Evolutionary conservation across 2,329 filamentous ascomycete species (phyloP).

Genomic region (Grosmannia huntii): DNA sequence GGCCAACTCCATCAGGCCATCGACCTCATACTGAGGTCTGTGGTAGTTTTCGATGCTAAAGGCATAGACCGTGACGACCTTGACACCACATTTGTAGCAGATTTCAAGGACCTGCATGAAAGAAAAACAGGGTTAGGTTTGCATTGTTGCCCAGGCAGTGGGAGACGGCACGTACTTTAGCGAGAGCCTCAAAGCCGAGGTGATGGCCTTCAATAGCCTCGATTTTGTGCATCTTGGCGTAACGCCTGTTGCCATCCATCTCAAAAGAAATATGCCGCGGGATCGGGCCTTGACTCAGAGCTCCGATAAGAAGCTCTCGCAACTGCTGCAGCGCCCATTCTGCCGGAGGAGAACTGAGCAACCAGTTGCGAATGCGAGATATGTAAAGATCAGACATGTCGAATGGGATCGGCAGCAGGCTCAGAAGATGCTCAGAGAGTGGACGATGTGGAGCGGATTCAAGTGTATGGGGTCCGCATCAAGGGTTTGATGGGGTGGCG

Average conservation of each 20-base stretch:
- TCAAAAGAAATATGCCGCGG: slow-evolving; percentile 97
- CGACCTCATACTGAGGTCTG: slow-evolving; percentile 88
- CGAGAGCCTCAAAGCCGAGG: slow-evolving; percentile 87
- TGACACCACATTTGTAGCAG: slow-evolving; percentile 94
- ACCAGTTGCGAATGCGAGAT: slow-evolving; percentile 47
- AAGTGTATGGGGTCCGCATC: not conserved
- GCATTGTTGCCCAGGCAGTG: not conserved
- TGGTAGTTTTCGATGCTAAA: slow-evolving; percentile 99
- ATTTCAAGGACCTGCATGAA: slow-evolving; percentile 72
- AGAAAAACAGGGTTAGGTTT: slow-evolving; percentile 9
- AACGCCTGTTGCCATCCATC: slow-evolving; percentile 96
- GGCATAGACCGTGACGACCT: slow-evolving; percentile 93
- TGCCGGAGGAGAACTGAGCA: slow-evolving; percentile 76
- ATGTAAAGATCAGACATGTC: slow-evolving; percentile 42
- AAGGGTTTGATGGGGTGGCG: not conserved
- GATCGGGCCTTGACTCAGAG: slow-evolving; percentile 79
- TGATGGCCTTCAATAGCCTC: slow-evolving; percentile 96
- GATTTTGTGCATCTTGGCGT: slow-evolving; percentile 79
- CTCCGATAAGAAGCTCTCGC: slow-evolving; percentile 75
- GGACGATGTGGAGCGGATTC: not conserved
- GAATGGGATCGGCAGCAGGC: not conserved
- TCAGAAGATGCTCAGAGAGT: not conserved
- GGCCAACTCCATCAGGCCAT: slow-evolving; percentile 93
- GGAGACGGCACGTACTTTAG: slow-evolving; percentile 45
- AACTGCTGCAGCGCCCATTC: slow-evolving; percentile 76